phyloP scores from a whole-genome alignment of 2,329 filamentous ascomycete species.

The Phialemonium atrogriseum region DNA sequence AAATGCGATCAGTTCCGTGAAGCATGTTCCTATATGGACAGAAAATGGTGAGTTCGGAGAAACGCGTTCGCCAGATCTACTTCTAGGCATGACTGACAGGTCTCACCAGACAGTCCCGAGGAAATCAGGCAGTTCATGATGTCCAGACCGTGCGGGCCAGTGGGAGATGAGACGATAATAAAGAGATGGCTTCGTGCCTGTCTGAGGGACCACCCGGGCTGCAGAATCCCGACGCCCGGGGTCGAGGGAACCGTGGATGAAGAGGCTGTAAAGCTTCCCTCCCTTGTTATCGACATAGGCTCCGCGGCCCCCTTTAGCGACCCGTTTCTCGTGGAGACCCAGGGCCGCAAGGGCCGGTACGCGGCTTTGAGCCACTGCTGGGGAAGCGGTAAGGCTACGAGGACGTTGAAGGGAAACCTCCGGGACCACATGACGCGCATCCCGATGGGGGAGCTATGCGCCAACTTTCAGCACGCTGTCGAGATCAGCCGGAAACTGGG shows the following conservation, averaged over 20 bases:
- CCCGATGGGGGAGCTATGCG: no score
- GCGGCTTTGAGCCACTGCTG: no score
- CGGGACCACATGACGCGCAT: no score
- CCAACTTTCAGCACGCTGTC: no score
- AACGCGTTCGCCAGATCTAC: neutral
- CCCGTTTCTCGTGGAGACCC: no score
- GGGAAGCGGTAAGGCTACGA: no score
- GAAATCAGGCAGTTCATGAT: neutral
- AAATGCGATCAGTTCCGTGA: neutral
- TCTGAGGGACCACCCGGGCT: neutral
- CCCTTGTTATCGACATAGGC: no score
- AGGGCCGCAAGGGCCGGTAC: no score
- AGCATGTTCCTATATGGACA: neutral
- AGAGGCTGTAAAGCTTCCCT: no score
- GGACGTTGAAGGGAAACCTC: no score
- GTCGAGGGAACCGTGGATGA: neutral
- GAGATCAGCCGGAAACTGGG: constrained; percentile 2
- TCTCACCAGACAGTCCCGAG: neutral
- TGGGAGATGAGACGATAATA: neutral
- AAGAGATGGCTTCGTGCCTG: neutral
- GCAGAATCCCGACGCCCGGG: neutral
- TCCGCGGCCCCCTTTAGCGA: no score
- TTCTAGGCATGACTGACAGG: neutral
- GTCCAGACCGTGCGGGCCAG: neutral
- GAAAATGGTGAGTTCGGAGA: neutral